Base-by-base conservation (phyloP, 2,329 filamentous ascomycete genomes). In the Fusarium sp. region DNA sequence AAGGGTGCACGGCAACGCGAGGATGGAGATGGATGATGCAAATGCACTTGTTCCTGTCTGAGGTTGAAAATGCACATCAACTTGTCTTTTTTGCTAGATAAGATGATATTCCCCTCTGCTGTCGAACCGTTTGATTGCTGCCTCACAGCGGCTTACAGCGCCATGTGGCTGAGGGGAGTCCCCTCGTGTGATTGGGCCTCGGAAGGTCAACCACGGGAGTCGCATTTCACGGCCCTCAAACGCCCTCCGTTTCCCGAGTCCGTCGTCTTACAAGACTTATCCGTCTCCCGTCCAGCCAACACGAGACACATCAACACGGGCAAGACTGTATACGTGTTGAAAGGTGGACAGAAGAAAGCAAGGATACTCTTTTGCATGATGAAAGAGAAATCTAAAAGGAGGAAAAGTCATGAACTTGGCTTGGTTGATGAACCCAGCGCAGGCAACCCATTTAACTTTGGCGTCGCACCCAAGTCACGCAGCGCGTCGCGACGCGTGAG, bases 401-500 rank as follows among this genome's bases (percentile, higher is more conserved):
- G 27, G 9, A 48, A 48, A n/a, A 25, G n/a, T 9, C 25, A 41
- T 59, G 57, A 43, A 45, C 11, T 23, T 32, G 34, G 25, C 14
- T 37, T 23, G 34, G 16, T 34, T n/a, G 32, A 27, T n/a, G 30
- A 57, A 20, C 54, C 54, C 8, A 30, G 50, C 18, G 11, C 16
- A 41, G 30, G 30, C 18, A 63, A 18, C 27, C 41, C 32, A 37
- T 61, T 70, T 25, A 54, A 68, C 37, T 54, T 65, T 72, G 18
- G 56, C 65, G 67, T 32, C 18, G 9, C 34, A 62, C 16, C 25
- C 45, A 48, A 32, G 27, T 25, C 34, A 37, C 41, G 30, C 30
- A 16, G 48, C 67, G 64, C 68, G 50, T 56, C 50, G 69, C 72
- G 72, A 61, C 72, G 72, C 72, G 72, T 66, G 10, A 32, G 59